Percentiles rank a stretch among this genome's conserved stretches.
These are phyloP conservation scores for Globisporangium echinulatum DNA, from an alignment of 352 stramenopile species.

Conservation along the genomic window DNA sequence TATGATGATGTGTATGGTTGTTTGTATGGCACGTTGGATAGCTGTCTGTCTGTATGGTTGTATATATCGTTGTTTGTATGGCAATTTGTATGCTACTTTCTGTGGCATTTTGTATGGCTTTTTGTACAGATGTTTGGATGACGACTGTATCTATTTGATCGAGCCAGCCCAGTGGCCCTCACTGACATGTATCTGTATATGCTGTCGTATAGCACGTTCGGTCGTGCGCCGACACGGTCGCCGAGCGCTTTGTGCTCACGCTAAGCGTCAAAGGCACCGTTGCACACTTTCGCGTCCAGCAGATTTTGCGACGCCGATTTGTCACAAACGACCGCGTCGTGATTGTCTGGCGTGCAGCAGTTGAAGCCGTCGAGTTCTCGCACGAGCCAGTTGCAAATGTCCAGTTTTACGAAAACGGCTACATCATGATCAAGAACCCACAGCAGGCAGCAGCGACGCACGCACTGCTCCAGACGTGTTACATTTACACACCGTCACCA, in stretches of 20 bases:
- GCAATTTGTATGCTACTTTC: too few species aligned
- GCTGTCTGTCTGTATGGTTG: too few species aligned
- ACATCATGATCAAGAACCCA: conserved; percentile 40
- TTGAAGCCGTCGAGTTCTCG: conserved; percentile 52
- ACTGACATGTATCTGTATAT: background rate
- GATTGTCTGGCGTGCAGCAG: conserved; percentile 54
- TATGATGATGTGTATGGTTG: background rate
- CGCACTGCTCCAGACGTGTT: conserved; percentile 36
- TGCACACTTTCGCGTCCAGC: conserved; percentile 52
- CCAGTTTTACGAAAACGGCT: conserved; percentile 58
- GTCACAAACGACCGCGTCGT: conserved; percentile 53
- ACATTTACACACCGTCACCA: conserved; percentile 28
- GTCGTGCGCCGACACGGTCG: conserved; percentile 41
- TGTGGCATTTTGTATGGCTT: too few species aligned
- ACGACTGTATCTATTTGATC: background rate
- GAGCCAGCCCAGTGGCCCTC: background rate
- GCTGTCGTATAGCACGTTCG: conserved; percentile 3
- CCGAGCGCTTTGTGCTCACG: conserved; percentile 56
- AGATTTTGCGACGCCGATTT: conserved; percentile 47
- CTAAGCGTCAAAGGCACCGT: conserved; percentile 35
- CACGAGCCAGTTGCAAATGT: conserved; percentile 32
- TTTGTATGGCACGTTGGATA: too few species aligned
- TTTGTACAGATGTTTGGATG: background rate
- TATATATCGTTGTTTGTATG: too few species aligned
- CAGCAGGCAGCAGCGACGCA: conserved; percentile 16